Evolutionary conservation across 148 eudicot species (phyloP), one percentile per base, ranked within the genome.

Genomic region (Salicornia ramosissima): DNA sequence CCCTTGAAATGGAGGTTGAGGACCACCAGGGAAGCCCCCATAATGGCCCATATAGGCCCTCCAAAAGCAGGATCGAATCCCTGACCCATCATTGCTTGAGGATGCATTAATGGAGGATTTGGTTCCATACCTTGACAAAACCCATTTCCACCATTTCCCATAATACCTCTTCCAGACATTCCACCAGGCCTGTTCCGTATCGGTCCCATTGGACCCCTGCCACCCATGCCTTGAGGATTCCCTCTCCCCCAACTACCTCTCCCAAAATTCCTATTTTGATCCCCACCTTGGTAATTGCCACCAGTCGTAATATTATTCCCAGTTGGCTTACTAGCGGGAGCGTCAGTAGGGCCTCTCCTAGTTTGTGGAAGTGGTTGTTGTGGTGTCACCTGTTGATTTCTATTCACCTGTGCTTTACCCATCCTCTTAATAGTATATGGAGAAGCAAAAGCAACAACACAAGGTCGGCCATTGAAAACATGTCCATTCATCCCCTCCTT

Each of bases 171-270:
- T 10, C 86, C 87, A 47, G 85, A 80, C 81, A 84, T 82, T 34
- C 87, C 92, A 46, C 84, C 81, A 67, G 84, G 83, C 46, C 92
- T 81, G 65, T 80, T 83, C 71, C 90, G 79, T 64, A 86, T 82
- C 16, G 81, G 84, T 65, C 96, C 88, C 50, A 72, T 64, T 2
- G 87, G 86, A 18, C 94, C 91, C 64, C 92, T 77, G 18, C 75
- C 75, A 10, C 83, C 86, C 87, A 86, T 87, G 47, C 86, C 89
- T 68, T 85, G 90, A 70, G 72, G 77, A 81, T 77, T 80, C 9
- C 93, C 93, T 82, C 97, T 83, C 68, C 92, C 92, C 96, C 93
- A 92, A 51, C 80, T 83, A 34, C 96, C 96, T 71, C 93, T 84
- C 59, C 79, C 75, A 55, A 49, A 83, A 39, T 83, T 80, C 74